phyloP scores from a whole-genome alignment of 257 asterid genomes.

The Przewalskia tangutica region DNA sequence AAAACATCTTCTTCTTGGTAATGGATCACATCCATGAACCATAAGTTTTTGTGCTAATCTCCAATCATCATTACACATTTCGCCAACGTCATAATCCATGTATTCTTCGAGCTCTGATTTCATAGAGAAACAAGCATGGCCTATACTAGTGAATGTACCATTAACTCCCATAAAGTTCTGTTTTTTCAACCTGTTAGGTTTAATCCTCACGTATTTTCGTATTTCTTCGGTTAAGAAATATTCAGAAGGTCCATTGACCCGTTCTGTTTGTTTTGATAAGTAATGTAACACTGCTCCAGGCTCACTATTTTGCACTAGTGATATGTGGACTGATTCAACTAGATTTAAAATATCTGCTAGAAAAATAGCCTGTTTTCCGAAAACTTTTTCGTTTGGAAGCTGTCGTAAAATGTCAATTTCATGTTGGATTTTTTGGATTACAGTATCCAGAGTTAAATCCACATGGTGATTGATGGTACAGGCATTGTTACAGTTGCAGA shows the following conservation, averaged over 20 bases:
- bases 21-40: constrained; percentile 65
- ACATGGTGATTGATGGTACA: background rate
- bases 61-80: constrained; percentile 45
- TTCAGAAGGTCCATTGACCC: constrained; percentile 9
- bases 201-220: constrained; percentile 33
- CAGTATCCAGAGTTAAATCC: constrained; percentile 13
- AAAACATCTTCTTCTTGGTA: constrained; percentile 53
- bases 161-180: constrained; percentile 68
- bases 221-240: constrained; percentile 47
- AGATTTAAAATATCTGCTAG: constrained; percentile 47
- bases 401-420: constrained; percentile 24
- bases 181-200: constrained; percentile 46
- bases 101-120: constrained; percentile 43
- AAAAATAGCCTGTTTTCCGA: constrained; percentile 24
- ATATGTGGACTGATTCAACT: constrained; percentile 19
- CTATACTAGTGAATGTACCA: constrained; percentile 53
- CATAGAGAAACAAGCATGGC: constrained; percentile 47
- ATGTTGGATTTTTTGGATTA: constrained; percentile 25
- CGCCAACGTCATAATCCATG: constrained; percentile 58
- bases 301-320: background rate
- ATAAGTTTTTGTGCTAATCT: constrained; percentile 42
- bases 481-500: constrained; percentile 9
- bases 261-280: background rate
- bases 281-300: background rate
- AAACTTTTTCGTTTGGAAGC: constrained; percentile 7